A percentile compares a stretch with the other conserved stretches of the same genome.
Conservation (phyloP, 305 asterid species). For the Rubia occidens region DNA sequence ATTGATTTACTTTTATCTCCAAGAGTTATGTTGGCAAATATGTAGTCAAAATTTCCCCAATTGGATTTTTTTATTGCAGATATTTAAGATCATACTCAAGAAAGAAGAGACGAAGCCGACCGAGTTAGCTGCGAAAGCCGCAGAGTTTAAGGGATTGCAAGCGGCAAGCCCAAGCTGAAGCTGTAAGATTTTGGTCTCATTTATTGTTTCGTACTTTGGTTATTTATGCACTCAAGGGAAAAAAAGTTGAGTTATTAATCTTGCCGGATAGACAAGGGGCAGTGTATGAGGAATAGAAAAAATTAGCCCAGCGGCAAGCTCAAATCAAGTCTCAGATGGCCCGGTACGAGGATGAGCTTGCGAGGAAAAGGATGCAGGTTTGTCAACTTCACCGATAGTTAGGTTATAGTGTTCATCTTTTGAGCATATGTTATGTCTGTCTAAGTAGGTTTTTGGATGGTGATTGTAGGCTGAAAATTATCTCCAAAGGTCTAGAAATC, state of each 20-base stretch:
- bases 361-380: conserved; percentile 97
- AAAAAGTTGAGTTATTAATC: conserved; percentile 18
- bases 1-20: no score
- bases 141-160: conserved; percentile 72
- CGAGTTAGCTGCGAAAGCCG: conserved; percentile 47
- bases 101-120: conserved; percentile 82
- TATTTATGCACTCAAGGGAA: neutral
- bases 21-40: no score
- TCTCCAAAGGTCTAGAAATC: conserved; percentile 80
- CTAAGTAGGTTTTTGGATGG: conserved; percentile 6
- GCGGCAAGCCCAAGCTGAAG: conserved; percentile 69
- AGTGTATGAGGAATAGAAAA: conserved; percentile 77
- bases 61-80: conserved; percentile 25
- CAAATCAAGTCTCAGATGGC: conserved; percentile 89
- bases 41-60: neutral
- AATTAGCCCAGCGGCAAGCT: conserved; percentile 82
- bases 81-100: conserved; percentile 57
- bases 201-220: neutral
- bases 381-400: conserved; percentile 17
- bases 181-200: conserved; percentile 40
- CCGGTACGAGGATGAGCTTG: conserved; percentile 82
- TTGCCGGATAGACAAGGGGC: conserved; percentile 86
- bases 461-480: conserved; percentile 82
- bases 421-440: neutral
- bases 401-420: neutral